These are phyloP conservation scores for Blastomyces gilchristii DNA, from an alignment of 2,329 filamentous ascomycete genomes.

Conservation along the genomic window DNA sequence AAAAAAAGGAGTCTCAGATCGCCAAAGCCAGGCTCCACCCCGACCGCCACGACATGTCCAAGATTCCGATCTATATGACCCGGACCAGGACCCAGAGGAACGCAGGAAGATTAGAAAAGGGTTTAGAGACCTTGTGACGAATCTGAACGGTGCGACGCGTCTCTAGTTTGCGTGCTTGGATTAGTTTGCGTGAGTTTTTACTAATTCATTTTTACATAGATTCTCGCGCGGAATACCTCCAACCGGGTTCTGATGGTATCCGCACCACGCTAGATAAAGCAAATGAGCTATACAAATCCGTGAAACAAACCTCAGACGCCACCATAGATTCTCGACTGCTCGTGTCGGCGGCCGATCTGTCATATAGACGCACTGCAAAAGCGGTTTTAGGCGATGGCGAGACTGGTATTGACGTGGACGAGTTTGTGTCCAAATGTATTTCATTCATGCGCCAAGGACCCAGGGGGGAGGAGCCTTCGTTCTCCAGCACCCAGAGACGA, in stretches of 20 bases:
- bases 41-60: conserved; percentile 6
- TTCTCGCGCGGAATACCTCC: conserved; percentile 60
- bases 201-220: conserved; percentile 38
- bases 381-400: conserved; percentile 62
- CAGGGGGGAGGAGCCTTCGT: conserved; percentile 44
- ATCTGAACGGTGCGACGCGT: conserved; percentile 43
- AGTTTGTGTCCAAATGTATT: conserved; percentile 84
- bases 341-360: conserved; percentile 68
- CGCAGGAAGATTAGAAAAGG: conserved; percentile 59
- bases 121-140: conserved; percentile 52
- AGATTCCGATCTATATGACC: conserved; percentile 56
- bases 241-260: conserved; percentile 54
- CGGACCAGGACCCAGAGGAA: conserved; percentile 63
- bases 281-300: conserved; percentile 54
- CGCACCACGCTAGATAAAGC: conserved; percentile 55
- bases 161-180: not conserved
- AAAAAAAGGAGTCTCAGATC: conserved; percentile 4
- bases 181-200: not conserved
- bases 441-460: conserved; percentile 68
- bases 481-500: conserved; percentile 30
- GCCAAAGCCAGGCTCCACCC: conserved; percentile 10
- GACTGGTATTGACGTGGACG: conserved; percentile 75
- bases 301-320: conserved; percentile 83
- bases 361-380: conserved; percentile 65
- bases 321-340: conserved; percentile 82